Evolutionary conservation across 805 yeast species (phyloP).

Genomic region (Ascoidea rubescens): DNA sequence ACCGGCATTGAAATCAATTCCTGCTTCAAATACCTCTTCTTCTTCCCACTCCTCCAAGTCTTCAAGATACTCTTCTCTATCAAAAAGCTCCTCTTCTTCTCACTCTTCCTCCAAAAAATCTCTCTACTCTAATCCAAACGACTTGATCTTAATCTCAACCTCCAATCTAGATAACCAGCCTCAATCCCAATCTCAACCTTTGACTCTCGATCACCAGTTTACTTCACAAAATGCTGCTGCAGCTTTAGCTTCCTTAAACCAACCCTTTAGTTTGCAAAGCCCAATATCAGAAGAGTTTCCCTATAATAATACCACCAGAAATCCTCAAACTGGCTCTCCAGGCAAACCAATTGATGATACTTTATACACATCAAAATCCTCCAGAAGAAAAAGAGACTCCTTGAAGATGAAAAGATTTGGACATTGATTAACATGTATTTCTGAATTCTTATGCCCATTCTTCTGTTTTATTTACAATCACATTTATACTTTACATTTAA

Average conservation of each 20-base stretch:
- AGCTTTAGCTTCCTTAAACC: neutral
- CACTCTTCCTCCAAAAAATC: neutral
- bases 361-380: constrained; percentile 1
- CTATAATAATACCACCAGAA: neutral
- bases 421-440: neutral
- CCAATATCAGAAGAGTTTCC: constrained; percentile 4
- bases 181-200: neutral
- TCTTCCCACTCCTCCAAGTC: neutral
- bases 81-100: neutral
- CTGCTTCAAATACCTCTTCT: neutral
- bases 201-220: neutral
- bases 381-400: constrained; percentile 3
- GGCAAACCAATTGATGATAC: neutral
- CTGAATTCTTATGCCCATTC: no score
- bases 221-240: neutral
- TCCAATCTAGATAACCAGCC: neutral
- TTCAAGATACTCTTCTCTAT: neutral
- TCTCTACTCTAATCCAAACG: neutral
- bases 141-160: neutral
- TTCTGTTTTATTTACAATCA: no score
- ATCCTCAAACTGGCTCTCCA: neutral
- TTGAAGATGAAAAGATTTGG: constrained; percentile 5
- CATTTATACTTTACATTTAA: no score
- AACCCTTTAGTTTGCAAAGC: constrained; percentile 1
- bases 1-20: neutral